Evolutionary conservation across 768 basidiomycete species (phyloP).

Genomic region (Fibroporia radiculosa): DNA sequence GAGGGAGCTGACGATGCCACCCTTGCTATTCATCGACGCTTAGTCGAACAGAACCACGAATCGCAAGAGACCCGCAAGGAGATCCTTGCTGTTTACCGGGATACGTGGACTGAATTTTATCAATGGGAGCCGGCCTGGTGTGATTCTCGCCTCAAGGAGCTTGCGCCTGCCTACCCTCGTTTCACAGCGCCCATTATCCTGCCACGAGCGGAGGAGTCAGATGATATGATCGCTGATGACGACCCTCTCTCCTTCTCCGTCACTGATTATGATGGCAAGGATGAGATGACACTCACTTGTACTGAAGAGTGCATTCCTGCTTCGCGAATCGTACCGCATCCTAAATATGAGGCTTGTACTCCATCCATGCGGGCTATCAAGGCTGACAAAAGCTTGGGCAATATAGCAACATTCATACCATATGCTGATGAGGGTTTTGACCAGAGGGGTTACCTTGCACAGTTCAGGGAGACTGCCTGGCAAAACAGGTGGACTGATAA

Average conservation of each 20-base stretch:
- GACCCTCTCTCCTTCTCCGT: background rate
- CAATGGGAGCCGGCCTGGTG: slow-evolving; percentile 32
- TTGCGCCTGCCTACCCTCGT: slow-evolving; percentile 2
- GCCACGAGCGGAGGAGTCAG: background rate
- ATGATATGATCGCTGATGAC: background rate
- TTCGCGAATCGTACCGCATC: slow-evolving; percentile 15
- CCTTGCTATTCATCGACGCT: too few relatives aligned
- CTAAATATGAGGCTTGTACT: slow-evolving; percentile 40
- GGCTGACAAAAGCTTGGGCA: background rate
- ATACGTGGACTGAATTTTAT: slow-evolving; percentile 40
- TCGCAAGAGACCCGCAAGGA: too few relatives aligned
- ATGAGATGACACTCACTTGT: background rate
- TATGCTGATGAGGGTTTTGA: slow-evolving; percentile 43
- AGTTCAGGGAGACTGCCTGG: slow-evolving; percentile 27
- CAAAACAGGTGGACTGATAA: slow-evolving; percentile 31
- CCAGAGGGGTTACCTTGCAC: slow-evolving; percentile 18
- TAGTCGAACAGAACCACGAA: too few relatives aligned
- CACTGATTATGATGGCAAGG: background rate
- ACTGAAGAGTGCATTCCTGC: background rate
- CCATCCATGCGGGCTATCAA: slow-evolving; percentile 29
- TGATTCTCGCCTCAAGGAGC: slow-evolving; percentile 17
- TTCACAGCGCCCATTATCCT: background rate
- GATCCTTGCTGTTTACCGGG: slow-evolving; percentile 30
- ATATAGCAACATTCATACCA: slow-evolving; percentile 31
- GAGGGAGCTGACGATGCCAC: too few relatives aligned